Base-by-base conservation (phyloP, 2,329 filamentous ascomycete genomes). In the Xylogone sp. region DNA sequence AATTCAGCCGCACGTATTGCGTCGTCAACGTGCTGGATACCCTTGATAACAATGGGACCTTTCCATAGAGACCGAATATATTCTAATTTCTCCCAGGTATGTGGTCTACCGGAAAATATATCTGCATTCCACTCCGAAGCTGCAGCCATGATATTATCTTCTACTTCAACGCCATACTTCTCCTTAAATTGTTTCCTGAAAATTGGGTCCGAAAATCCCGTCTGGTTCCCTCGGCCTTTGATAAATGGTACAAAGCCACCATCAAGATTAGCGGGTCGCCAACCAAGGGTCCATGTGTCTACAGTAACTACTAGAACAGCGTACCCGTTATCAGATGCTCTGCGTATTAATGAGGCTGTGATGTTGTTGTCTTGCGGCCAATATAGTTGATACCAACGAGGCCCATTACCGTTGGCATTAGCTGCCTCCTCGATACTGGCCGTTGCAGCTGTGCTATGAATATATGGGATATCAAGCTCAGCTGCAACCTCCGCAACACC, bases 331-430 rank as follows among this genome's bases (percentile, higher is more conserved):
- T 69, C 72, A 61, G 81, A 82, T 0, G 86, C 87, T 0, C 86
- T 76, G 1, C 68, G 63, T 3, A 90, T 73, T 16, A 90, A 69
- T 1, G 81, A 86, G 0, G 76, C 70, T 0, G 86, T 90, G 50
- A 90, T 72, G 2, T 84, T 79, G 48, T 90, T 77, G 50, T 81
- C 78, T 19, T 75, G 69, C 0, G 87, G 86, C 84, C 86, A 90
- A 69, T 91, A 91, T 0, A 91, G 76, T 63, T 91, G 87, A 64
- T 78, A 91, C 84, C 85, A 91, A 10, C 84, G 72, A 27, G 77
- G 72, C 0, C 81, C 80, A 4, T 77, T 68, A 0, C 77, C 78
- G 47, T 77, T 82, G 0, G 81, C 82, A 7, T 71, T 62, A 0
- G 82, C 84, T 0, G 88, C 78, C 46, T 89, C 79, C 63, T 89